A percentile compares a stretch with the other conserved stretches of the same genome.
Evolutionary conservation across 2,329 filamentous ascomycete species (phyloP).

Genomic region (Pseudopyricularia cyperi): DNA sequence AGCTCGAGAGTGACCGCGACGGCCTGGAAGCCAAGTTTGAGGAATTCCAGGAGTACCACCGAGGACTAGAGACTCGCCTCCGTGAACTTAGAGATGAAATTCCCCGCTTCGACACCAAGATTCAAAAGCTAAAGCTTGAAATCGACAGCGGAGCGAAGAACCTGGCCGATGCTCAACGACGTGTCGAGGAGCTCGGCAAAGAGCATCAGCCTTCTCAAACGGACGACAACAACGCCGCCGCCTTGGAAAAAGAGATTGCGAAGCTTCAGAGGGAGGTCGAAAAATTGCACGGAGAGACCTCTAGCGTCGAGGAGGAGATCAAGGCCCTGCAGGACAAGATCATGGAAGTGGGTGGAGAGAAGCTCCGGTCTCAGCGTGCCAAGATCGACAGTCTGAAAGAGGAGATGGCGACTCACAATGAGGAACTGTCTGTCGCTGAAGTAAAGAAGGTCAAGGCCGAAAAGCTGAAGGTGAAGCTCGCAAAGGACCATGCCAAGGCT

Average conservation of each 20-base stretch:
- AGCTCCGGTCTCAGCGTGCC: constrained; percentile 76
- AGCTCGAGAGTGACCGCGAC: constrained; percentile 80
- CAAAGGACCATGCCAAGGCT: constrained; percentile 69
- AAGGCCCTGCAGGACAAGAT: constrained; percentile 90
- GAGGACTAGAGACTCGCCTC: constrained; percentile 62
- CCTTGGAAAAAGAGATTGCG: constrained; percentile 65
- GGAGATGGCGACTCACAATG: constrained; percentile 66
- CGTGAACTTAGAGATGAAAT: constrained; percentile 64
- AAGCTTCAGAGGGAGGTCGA: constrained; percentile 66
- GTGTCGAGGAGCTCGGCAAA: constrained; percentile 70
- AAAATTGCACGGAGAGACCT: constrained; percentile 71
- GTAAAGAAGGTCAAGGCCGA: constrained; percentile 85
- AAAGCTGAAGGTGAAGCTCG: constrained; percentile 78
- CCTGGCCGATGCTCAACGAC: constrained; percentile 68
- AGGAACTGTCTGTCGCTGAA: constrained; percentile 76
- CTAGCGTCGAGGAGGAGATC: constrained; percentile 84
- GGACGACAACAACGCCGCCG: constrained; percentile 61
- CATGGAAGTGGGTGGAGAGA: constrained; percentile 94
- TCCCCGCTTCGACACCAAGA: constrained; percentile 74
- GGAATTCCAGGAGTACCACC: constrained; percentile 73
- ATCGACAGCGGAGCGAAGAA: constrained; percentile 78
- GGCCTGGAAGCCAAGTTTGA: constrained; percentile 70
- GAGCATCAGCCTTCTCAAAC: constrained; percentile 71
- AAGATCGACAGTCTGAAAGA: constrained; percentile 84
- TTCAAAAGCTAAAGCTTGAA: constrained; percentile 83